These are phyloP conservation scores for Brassica carinata DNA, from an alignment of 345 rosid genomes.

Conservation along the genomic window DNA sequence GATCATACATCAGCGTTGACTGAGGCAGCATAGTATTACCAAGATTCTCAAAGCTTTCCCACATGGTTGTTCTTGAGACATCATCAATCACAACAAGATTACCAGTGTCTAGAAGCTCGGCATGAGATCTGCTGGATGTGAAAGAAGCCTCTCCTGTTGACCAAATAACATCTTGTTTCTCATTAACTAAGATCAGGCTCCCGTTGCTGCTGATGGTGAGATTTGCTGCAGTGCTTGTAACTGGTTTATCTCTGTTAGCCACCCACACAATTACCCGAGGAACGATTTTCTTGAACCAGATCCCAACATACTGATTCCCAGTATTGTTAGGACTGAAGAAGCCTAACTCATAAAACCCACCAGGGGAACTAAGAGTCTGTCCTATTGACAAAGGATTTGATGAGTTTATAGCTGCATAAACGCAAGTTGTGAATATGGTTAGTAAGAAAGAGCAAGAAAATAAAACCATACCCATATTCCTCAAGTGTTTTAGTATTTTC, in stretches of 20 bases:
- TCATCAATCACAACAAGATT: constrained; percentile 34
- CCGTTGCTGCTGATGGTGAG: constrained; percentile 33
- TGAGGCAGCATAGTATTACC: constrained; percentile 39
- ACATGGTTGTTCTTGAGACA: constrained; percentile 6
- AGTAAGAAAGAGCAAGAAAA: constrained; percentile 17
- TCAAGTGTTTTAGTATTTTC: not conserved
- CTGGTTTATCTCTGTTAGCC: constrained; percentile 35
- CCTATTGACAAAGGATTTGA: constrained; percentile 34
- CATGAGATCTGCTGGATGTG: constrained; percentile 25
- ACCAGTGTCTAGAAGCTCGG: constrained; percentile 35
- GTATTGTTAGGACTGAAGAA: constrained; percentile 42
- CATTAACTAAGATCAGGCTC: constrained; percentile 28
- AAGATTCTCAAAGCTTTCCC: constrained; percentile 40
- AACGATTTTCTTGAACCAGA: constrained; percentile 45
- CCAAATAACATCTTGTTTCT: constrained; percentile 28
- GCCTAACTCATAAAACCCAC: constrained; percentile 41
- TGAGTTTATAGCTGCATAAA: constrained; percentile 32
- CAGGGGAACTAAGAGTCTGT: constrained; percentile 37
- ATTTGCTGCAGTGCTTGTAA: constrained; percentile 23
- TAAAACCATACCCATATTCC: constrained; percentile 14
- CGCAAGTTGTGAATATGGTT: constrained; percentile 24
- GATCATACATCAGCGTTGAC: constrained; percentile 34
- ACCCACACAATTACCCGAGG: constrained; percentile 45
- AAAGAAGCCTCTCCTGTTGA: constrained; percentile 13
- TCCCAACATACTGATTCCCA: constrained; percentile 45